phyloP scores from a whole-genome alignment of 345 rosid genomes.

The Excoecaria cochinchinensis region DNA sequence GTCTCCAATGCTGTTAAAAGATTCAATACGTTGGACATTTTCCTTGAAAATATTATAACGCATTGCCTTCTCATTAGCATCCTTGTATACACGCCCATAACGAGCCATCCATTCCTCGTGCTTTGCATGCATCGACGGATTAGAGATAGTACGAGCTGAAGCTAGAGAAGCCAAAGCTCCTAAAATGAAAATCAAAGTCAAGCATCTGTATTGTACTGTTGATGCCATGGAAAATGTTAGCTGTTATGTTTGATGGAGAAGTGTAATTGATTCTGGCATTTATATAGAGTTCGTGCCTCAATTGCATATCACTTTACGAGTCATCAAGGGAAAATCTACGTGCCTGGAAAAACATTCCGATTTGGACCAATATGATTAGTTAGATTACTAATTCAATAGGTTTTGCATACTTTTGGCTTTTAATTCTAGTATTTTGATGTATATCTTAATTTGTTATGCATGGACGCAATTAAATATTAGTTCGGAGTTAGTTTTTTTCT shows the following conservation, averaged over 20 bases:
- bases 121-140: neutral
- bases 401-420: neutral
- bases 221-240: neutral
- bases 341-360: constrained; percentile 4
- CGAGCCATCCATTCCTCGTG: constrained; percentile 13
- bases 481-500: too few relatives aligned
- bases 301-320: neutral
- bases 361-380: neutral
- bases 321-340: neutral
- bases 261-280: neutral
- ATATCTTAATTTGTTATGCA: too few relatives aligned
- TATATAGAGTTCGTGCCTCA: neutral
- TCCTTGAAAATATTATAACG: constrained; percentile 13
- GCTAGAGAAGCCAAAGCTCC: constrained; percentile 5
- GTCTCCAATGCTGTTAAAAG: neutral
- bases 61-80: constrained; percentile 10
- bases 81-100: constrained; percentile 16
- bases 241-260: neutral
- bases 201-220: neutral
- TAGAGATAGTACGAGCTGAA: constrained; percentile 8
- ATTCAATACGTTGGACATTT: constrained; percentile 4
- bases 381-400: neutral
- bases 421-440: too few relatives aligned
- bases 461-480: too few relatives aligned
- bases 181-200: neutral